These are phyloP conservation scores for Vickermania ingenoplastis DNA, from an alignment of 208 protist genomes.

Conservation along the genomic window DNA sequence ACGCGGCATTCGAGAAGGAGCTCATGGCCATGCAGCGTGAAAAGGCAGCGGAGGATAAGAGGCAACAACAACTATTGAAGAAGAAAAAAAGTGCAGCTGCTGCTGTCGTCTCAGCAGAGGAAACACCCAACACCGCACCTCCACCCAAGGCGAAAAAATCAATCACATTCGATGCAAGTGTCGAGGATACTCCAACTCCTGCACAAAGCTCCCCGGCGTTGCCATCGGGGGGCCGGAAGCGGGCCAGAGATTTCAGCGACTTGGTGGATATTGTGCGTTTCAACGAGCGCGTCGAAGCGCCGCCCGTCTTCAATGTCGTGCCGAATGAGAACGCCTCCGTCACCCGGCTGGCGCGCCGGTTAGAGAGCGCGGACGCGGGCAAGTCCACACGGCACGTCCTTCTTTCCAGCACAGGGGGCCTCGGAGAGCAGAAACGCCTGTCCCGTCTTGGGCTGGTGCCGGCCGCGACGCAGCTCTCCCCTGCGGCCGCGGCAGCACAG, in stretches of 20 bases:
- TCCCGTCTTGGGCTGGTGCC: constrained; percentile 48
- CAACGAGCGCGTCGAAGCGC: constrained; percentile 77
- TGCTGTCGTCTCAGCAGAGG: not conserved
- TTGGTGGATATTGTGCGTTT: constrained; percentile 79
- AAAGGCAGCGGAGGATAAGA: constrained; percentile 8
- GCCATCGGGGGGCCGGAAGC: constrained; percentile 5
- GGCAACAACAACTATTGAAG: not conserved
- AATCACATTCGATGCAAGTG: constrained; percentile 3
- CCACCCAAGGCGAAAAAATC: not conserved
- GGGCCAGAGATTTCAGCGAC: constrained; percentile 61
- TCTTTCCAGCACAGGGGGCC: constrained; percentile 19
- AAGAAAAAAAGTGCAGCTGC: not conserved
- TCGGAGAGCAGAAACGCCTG: constrained; percentile 55
- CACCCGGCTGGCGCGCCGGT: constrained; percentile 33
- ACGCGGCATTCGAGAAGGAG: constrained; percentile 20
- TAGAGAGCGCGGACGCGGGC: constrained; percentile 12
- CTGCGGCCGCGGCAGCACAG: not conserved
- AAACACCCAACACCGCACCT: not conserved
- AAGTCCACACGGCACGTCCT: constrained; percentile 9
- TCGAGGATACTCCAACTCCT: constrained; percentile 15
- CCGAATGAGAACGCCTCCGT: constrained; percentile 65
- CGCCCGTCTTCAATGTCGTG: constrained; percentile 76
- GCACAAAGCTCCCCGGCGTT: constrained; percentile 28
- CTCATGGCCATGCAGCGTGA: constrained; percentile 11
- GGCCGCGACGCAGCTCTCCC: constrained; percentile 19